Conservation (phyloP, 345 rosid species). For the Eutrema japonicum region DNA sequence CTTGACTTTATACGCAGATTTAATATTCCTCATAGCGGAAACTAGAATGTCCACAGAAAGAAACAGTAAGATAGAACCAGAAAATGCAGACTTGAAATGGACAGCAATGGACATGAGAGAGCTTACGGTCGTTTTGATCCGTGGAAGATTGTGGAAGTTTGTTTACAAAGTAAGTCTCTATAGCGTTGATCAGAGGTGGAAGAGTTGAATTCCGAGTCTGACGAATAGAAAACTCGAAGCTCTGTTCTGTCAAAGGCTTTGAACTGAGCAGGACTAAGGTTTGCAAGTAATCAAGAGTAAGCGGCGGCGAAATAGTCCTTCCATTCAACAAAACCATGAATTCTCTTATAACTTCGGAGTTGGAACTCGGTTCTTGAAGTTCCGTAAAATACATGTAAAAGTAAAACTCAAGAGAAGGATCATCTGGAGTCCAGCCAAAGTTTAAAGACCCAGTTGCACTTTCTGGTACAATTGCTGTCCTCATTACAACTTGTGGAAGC, state of each 20-base stretch:
- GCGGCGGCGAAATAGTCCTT: not conserved
- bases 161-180: constrained; percentile 42
- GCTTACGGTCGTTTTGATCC: constrained; percentile 43
- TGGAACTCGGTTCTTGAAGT: constrained; percentile 36
- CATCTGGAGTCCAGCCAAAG: constrained; percentile 34
- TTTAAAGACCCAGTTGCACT: constrained; percentile 35
- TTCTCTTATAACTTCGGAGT: constrained; percentile 24
- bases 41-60: constrained; percentile 27
- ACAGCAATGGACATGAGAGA: constrained; percentile 6
- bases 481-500: constrained; percentile 48
- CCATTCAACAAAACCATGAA: constrained; percentile 31
- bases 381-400: constrained; percentile 49
- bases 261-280: not conserved
- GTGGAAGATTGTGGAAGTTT: constrained; percentile 38
- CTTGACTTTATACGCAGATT: constrained; percentile 47
- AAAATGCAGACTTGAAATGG: no score
- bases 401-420: constrained; percentile 43
- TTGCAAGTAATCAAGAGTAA: constrained; percentile 14
- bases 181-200: constrained; percentile 54
- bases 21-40: constrained; percentile 49
- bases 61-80: not conserved
- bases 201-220: constrained; percentile 38
- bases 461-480: constrained; percentile 45
- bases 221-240: constrained; percentile 22
- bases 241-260: not conserved